phyloP scores from a whole-genome alignment of 1,139 yeast genomes.

The Blastobotrys aristatus region DNA sequence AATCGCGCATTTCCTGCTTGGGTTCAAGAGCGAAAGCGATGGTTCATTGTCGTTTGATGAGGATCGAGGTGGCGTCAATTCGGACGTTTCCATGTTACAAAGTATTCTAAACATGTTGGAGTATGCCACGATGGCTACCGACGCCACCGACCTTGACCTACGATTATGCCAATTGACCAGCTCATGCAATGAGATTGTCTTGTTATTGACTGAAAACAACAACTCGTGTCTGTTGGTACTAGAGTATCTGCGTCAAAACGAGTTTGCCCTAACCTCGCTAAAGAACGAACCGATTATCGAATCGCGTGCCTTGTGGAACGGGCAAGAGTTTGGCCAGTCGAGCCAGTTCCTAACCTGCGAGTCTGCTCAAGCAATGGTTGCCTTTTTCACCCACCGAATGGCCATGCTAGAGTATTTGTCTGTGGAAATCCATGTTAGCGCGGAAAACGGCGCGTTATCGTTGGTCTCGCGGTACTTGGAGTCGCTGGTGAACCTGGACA shows the following conservation, averaged over 20 bases:
- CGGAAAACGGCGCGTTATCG: slow-evolving; percentile 47
- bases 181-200: slow-evolving; percentile 53
- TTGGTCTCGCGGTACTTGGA: slow-evolving; percentile 52
- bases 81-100: slow-evolving; percentile 51
- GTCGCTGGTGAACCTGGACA: slow-evolving; percentile 42
- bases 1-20: slow-evolving; percentile 71
- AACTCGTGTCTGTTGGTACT: slow-evolving; percentile 51
- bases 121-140: slow-evolving; percentile 44
- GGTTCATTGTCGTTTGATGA: slow-evolving; percentile 43
- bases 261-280: slow-evolving; percentile 51
- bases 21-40: slow-evolving; percentile 49
- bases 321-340: slow-evolving; percentile 38
- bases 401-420: slow-evolving; percentile 61
- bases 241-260: slow-evolving; percentile 46
- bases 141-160: slow-evolving; percentile 42
- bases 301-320: slow-evolving; percentile 48
- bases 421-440: slow-evolving; percentile 64
- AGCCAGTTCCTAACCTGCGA: slow-evolving; percentile 30
- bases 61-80: slow-evolving; percentile 44
- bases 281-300: slow-evolving; percentile 52
- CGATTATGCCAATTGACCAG: slow-evolving; percentile 57
- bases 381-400: slow-evolving; percentile 60
- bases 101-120: slow-evolving; percentile 48
- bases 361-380: slow-evolving; percentile 50
- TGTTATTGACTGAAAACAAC: slow-evolving; percentile 54